phyloP scores from a whole-genome alignment of 257 asterid genomes.

The Ocimum tenuiflorum region DNA sequence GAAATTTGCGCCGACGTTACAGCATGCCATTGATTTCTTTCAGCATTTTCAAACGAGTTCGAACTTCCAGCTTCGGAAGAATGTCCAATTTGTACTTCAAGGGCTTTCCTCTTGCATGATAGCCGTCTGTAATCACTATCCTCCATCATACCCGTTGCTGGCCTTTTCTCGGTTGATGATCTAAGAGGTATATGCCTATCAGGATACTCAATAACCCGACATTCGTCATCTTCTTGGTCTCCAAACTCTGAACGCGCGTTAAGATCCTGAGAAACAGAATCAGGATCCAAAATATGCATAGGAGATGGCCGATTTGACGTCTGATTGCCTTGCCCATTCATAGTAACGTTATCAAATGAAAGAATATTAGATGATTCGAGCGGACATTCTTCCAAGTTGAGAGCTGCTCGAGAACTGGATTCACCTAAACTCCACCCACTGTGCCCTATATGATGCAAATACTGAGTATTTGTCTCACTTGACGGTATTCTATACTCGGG shows the following conservation, averaged over 20 bases:
- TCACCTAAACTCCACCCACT: conserved; percentile 69
- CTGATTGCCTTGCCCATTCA: conserved; percentile 28
- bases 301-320: conserved; percentile 23
- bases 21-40: conserved; percentile 44
- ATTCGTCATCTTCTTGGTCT: conserved; percentile 45
- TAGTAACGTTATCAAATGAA: conserved; percentile 28
- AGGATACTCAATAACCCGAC: conserved; percentile 53
- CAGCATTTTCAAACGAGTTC: conserved; percentile 35
- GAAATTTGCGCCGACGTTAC: conserved; percentile 29
- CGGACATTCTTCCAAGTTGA: conserved; percentile 24
- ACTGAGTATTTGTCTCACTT: conserved; percentile 31
- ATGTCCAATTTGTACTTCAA: conserved; percentile 51
- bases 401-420: conserved; percentile 45
- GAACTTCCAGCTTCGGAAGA: conserved; percentile 68
- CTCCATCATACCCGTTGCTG: conserved; percentile 24
- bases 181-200: conserved; percentile 32
- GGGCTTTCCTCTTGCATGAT: conserved; percentile 71
- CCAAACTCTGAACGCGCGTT: conserved; percentile 37
- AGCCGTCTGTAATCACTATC: conserved; percentile 48
- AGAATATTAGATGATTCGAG: conserved; percentile 26
- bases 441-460: conserved; percentile 36
- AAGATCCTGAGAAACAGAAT: conserved; percentile 41
- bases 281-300: conserved; percentile 32
- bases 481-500: conserved; percentile 31
- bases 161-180: conserved; percentile 32